phyloP scores from a whole-genome alignment of 2,329 filamentous ascomycete genomes.

The Fusarium subglutinans region DNA sequence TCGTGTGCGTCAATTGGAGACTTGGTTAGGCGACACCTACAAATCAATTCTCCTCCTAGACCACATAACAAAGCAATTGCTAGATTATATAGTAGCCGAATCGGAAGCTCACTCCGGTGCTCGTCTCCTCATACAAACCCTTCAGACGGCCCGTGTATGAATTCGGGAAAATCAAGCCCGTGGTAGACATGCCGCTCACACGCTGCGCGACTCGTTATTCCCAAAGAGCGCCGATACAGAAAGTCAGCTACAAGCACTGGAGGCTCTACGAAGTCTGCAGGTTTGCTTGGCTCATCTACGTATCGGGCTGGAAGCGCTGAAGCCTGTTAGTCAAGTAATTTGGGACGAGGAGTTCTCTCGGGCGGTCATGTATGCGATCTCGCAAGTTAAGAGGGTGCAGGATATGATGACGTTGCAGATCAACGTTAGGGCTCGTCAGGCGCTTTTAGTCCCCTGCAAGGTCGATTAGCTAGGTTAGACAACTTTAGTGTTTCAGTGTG shows the following conservation, averaged over 20 bases:
- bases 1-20: not conserved
- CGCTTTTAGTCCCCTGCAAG: not conserved
- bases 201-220: not conserved
- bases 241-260: not conserved
- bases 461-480: too few species aligned
- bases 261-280: not conserved
- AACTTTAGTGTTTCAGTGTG: too few species aligned
- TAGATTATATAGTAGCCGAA: not conserved
- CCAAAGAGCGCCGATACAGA: accelerated
- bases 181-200: not conserved
- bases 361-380: not conserved
- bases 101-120: not conserved
- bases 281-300: not conserved
- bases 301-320: not conserved
- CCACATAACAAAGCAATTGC: not conserved
- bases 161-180: not conserved
- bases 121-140: accelerated
- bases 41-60: not conserved
- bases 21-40: not conserved
- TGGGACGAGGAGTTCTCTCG: not conserved
- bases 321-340: not conserved
- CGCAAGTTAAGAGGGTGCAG: not conserved
- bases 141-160: too few species aligned
- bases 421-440: not conserved
- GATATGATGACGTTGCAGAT: not conserved